A percentile compares a stretch with the other conserved stretches of the same genome.
phyloP scores from a whole-genome alignment of 2,329 filamentous ascomycete species.

The Chalaropsis thielavioides region DNA sequence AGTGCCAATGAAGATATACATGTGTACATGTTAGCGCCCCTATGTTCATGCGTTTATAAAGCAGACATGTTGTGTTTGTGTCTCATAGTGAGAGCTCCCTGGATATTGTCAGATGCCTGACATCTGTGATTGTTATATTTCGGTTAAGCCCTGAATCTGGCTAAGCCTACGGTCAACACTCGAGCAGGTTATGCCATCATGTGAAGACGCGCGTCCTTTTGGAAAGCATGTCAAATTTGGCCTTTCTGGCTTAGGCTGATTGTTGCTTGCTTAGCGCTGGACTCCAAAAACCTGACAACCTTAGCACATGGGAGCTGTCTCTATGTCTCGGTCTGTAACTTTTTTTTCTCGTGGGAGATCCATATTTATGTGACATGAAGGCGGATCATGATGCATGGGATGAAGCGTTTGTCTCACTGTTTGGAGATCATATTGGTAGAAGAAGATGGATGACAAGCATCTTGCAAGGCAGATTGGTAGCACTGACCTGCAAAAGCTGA shows the following conservation, averaged over 20 bases:
- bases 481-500: too few relatives aligned
- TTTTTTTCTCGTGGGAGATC: neutral
- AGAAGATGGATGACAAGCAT: neutral
- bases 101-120: too few relatives aligned
- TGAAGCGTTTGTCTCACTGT: neutral
- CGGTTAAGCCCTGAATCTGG: neutral
- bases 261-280: neutral
- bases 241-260: neutral
- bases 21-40: neutral
- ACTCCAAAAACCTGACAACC: neutral
- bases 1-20: neutral
- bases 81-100: neutral
- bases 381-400: neutral
- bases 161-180: neutral
- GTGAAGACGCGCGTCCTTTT: slow-evolving; percentile 3
- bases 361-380: neutral
- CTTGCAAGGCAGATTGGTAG: neutral
- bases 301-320: neutral
- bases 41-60: neutral
- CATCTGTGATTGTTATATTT: neutral
- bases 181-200: neutral
- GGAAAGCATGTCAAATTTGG: neutral
- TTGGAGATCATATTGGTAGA: neutral
- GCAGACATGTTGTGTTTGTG: neutral
- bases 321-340: neutral